phyloP scores from a whole-genome alignment of 148 eudicot genomes.

The Euryodendron excelsum region DNA sequence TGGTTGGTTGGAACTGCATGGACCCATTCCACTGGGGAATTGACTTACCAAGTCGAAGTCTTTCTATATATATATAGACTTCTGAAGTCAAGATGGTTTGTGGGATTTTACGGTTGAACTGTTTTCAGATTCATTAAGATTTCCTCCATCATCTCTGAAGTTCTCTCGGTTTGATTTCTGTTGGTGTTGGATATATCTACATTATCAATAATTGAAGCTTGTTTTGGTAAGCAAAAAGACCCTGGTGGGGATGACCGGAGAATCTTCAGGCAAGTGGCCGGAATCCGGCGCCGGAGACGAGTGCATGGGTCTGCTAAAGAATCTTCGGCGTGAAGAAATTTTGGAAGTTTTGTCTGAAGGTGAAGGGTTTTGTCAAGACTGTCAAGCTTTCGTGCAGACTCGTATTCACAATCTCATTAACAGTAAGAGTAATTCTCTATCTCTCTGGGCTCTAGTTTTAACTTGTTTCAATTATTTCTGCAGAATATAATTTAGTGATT shows the following conservation, averaged over 20 bases:
- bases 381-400: constrained; percentile 6
- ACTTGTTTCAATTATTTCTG: neutral
- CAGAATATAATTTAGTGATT: neutral
- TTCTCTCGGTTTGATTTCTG: neutral
- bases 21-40: neutral
- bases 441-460: neutral
- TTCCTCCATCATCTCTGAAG: no score
- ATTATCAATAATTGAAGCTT: no score
- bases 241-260: neutral
- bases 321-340: constrained; percentile 23
- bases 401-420: constrained; percentile 6
- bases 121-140: no score
- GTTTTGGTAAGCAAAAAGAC: neutral
- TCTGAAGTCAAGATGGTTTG: no score
- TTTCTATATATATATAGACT: no score
- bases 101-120: neutral
- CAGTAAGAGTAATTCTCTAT: neutral
- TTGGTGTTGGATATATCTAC: neutral
- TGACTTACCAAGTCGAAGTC: neutral
- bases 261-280: neutral
- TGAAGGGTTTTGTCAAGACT: constrained; percentile 22
- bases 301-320: constrained; percentile 5
- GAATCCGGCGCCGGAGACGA: constrained; percentile 1
- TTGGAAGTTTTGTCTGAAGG: constrained; percentile 14
- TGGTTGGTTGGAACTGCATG: no score